Evolutionary conservation across 805 yeast species (phyloP).

Genomic region (Ogataea neopini): DNA sequence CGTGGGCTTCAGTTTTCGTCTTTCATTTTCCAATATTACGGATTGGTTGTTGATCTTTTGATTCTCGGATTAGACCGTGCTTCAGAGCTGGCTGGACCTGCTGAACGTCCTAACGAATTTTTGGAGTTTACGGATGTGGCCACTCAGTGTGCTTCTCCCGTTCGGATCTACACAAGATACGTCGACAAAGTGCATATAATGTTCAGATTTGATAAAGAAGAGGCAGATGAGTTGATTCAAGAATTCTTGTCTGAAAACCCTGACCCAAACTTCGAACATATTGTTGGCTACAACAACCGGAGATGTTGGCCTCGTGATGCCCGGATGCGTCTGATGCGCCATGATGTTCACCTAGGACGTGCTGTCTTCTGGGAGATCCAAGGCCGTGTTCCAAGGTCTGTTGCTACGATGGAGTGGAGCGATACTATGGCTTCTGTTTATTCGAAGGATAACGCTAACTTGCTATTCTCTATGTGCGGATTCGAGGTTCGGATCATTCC

Average conservation of each 20-base stretch:
- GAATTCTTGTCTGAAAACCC: slow-evolving; percentile 83
- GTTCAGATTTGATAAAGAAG: slow-evolving; percentile 72
- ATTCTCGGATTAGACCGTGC: slow-evolving; percentile 88
- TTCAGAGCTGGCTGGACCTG: slow-evolving; percentile 78
- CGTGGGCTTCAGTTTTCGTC: slow-evolving; percentile 91
- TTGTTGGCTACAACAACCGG: slow-evolving; percentile 82
- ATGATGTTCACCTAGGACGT: slow-evolving; percentile 88
- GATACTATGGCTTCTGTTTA: slow-evolving; percentile 84
- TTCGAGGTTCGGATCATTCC: slow-evolving; percentile 92
- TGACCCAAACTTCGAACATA: slow-evolving; percentile 87
- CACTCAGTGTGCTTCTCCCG: slow-evolving; percentile 70
- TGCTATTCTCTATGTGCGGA: slow-evolving; percentile 90
- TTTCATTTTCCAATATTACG: slow-evolving; percentile 87
- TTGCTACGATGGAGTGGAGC: slow-evolving; percentile 76
- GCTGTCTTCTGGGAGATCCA: slow-evolving; percentile 91
- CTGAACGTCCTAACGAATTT: slow-evolving; percentile 71
- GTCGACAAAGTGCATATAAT: slow-evolving; percentile 79
- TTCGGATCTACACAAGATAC: slow-evolving; percentile 78
- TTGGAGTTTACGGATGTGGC: slow-evolving; percentile 62
- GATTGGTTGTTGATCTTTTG: slow-evolving; percentile 77
- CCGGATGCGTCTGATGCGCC: slow-evolving; percentile 86
- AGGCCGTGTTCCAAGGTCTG: slow-evolving; percentile 73
- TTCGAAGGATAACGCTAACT: slow-evolving; percentile 85
- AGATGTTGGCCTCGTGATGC: slow-evolving; percentile 94
- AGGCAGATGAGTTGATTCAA: slow-evolving; percentile 71